Evolutionary conservation across 257 asterid genomes (phyloP), one percentile per base, ranked within the genome.

Genomic region (Agastache rugosa): DNA sequence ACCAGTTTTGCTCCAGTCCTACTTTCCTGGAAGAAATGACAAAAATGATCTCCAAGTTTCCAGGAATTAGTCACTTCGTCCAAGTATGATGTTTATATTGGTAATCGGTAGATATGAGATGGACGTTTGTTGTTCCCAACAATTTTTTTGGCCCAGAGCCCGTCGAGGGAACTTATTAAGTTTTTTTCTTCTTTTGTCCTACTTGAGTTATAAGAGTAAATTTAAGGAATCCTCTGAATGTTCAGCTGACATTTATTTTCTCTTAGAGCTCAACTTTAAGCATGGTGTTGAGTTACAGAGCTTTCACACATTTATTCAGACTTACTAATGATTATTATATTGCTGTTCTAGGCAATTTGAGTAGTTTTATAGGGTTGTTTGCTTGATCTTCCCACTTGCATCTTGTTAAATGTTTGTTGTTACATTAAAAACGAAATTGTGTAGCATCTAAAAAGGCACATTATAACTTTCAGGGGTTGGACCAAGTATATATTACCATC

Each of bases 401-500:
- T 45, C 66, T 25, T 65, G 16, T 56, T 54, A 35, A 51, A 60
- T 35, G 67, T 75, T 17, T 69, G n/a, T 17, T 65, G 12, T 67
- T 51, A 37, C 51, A 10, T 19, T 47, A 27, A 11, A 73, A 48
- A 37, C 72, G 50, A 60, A 51, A n/a, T 27, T 39, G 35, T 63
- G 47, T 53, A 66, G 73, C 37, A 72, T 79, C 62, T 63, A 8
- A 16, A 6, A 56, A 89, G 11, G 96, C 20, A 12, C 20, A 22
- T 65, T 17, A 53, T 80, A 71, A 78, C 59, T 76, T 81, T 78
- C 92, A 93, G 98, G 93, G 94, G 80, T 61, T 93, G 96, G 96
- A 81, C 78, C 76, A 77, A 70, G 67, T 85, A 82, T 74, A 44
- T 83, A 75, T 68, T 87, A 69, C 93, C 97, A 17, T 80, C 76